Evolutionary conservation across 2,329 filamentous ascomycete genomes (phyloP).

Genomic region (Fusarium sp.): DNA sequence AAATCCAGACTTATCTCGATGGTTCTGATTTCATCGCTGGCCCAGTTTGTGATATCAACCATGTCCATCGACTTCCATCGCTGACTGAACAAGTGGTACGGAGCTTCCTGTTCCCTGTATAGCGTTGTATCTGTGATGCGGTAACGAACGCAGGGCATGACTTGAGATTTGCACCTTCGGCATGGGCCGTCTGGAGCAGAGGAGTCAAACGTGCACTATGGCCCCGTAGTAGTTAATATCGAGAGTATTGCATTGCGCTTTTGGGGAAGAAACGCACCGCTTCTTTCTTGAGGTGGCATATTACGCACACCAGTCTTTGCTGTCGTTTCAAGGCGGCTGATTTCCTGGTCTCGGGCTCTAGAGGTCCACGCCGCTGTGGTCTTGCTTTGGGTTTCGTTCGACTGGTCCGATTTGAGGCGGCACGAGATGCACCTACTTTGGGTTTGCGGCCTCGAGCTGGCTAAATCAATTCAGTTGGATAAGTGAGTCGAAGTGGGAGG

Average conservation of each 20-base stretch:
- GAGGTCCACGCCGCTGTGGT: background rate
- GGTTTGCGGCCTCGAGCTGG: background rate
- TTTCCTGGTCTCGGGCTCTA: background rate
- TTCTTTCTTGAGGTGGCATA: background rate
- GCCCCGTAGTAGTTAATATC: background rate
- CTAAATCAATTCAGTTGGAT: background rate
- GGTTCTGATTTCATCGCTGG: background rate
- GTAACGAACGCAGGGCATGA: background rate
- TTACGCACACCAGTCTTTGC: background rate
- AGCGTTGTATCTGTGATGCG: background rate
- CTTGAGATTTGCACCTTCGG: background rate
- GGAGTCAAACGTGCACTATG: background rate
- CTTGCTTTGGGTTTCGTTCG: background rate
- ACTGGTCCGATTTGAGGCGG: background rate
- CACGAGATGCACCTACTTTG: background rate
- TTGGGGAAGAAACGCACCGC: background rate
- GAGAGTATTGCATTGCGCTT: background rate
- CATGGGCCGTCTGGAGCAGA: background rate
- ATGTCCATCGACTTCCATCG: conserved; percentile 23
- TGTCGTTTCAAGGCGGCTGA: background rate
- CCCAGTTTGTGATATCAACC: conserved; percentile 24
- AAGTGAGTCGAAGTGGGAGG: background rate
- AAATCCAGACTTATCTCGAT: conserved; percentile 1
- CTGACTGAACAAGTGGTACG: conserved; percentile 6
- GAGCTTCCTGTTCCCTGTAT: conserved; percentile 4